Evolutionary conservation across 1,284 basidiomycete genomes (phyloP), one percentile per base, ranked within the genome.

Genomic region (Coniophora puteana): DNA sequence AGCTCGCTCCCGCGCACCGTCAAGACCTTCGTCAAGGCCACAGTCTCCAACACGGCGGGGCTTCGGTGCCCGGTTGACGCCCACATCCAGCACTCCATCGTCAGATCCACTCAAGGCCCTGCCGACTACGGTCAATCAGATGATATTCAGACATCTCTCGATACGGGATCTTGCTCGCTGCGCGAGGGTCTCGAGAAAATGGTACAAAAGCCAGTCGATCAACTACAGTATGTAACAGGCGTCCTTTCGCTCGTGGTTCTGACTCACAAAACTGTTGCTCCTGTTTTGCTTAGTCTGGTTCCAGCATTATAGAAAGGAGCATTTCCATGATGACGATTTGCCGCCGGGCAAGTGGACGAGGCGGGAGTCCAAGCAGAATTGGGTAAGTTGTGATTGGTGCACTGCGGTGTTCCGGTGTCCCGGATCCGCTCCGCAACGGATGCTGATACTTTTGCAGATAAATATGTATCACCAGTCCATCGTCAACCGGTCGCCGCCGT

Each of bases 271-370:
- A 36, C 24, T 17, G 24, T 16, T 33, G 43, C 18, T 22, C 41
- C 18, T 24, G 25, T 28, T 36, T 20, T 27, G 45, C 10, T 2
- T 51, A 94, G 91, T 93, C 4, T 94, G 91, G 91, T 94, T 93
- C 69, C 84, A 89, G 51, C 83, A 88, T 51, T 88, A 87, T 55
- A 67, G 87, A 45, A 85, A 80, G 53, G 87, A 89, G 46, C 82
- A 82, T 54, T 89, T 89, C 54, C 76, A 85, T 38, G 87, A 89
- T 47, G 80, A 80, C 27, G 79, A 74, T 46, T 59, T 89, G 30
- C 86, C 87, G 4, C 71, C 80, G 7, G 87, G 87, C 14, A 89
- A 89, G 59, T 90, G 87, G 87, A 86, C 87, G n/a, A 81, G 82
- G 51, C 72, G 83, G 40, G 87, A 90, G 58, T 89, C 87, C 5